Evolutionary conservation across 2,329 filamentous ascomycete genomes (phyloP).

Genomic region (Epichloe sp.): DNA sequence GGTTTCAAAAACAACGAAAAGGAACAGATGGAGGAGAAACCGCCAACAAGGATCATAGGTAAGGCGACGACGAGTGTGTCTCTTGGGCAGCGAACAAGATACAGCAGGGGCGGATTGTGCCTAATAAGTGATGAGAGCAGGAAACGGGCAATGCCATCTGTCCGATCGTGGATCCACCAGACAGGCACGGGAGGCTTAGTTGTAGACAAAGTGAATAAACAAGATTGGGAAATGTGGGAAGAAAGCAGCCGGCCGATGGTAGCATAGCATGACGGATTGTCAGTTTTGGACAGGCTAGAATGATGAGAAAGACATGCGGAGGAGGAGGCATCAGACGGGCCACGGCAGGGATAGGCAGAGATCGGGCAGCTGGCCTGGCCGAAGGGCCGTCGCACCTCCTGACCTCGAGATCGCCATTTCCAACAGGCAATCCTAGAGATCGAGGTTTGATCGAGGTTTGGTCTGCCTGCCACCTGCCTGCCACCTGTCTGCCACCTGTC

Average conservation of each 20-base stretch:
- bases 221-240: background rate
- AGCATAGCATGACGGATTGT: background rate
- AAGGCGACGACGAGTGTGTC: background rate
- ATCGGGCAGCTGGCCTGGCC: background rate
- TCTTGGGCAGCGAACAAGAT: background rate
- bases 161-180: background rate
- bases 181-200: background rate
- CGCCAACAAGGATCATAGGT: no score
- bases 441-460: background rate
- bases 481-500: no score
- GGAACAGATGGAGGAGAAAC: no score
- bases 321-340: background rate
- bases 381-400: background rate
- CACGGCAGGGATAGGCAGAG: background rate
- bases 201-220: background rate
- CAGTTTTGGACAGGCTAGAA: background rate
- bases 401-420: slow-evolving; percentile 5
- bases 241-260: background rate
- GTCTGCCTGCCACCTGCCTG: no score
- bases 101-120: background rate
- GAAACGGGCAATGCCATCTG: background rate
- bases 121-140: background rate
- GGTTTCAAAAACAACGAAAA: no score
- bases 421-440: slow-evolving; percentile 3
- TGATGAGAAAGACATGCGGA: no score